Evolutionary conservation across 2,329 filamentous ascomycete species (phyloP).

Genomic region (Sporothrix inflata): DNA sequence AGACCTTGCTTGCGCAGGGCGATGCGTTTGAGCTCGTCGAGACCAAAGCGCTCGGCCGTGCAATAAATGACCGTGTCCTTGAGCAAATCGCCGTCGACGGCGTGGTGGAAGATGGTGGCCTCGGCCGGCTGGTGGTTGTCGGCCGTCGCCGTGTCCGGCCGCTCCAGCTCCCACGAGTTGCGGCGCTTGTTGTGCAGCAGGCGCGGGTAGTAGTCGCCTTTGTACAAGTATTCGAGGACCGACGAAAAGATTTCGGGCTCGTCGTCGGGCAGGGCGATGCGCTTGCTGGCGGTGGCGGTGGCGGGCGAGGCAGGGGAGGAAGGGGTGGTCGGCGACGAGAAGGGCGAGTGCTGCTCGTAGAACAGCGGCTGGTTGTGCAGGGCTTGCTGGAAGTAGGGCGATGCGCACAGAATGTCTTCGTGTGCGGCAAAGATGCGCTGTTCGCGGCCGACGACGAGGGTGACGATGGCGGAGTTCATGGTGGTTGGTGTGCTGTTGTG

Average conservation of each 20-base stretch:
- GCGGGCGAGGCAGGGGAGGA: slow-evolving; percentile 37
- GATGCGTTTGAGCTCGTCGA: slow-evolving; percentile 83
- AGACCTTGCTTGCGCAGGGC: slow-evolving; percentile 87
- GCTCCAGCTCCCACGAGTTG: slow-evolving; percentile 82
- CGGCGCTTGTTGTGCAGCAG: slow-evolving; percentile 80
- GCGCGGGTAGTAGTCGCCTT: slow-evolving; percentile 88
- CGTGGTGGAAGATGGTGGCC: slow-evolving; percentile 70
- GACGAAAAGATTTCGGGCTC: slow-evolving; percentile 90
- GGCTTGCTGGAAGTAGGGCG: slow-evolving; percentile 74
- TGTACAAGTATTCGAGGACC: slow-evolving; percentile 89
- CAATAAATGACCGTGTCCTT: slow-evolving; percentile 94
- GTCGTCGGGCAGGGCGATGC: slow-evolving; percentile 80
- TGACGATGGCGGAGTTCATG: slow-evolving; percentile 71
- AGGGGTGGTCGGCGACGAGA: slow-evolving; percentile 9
- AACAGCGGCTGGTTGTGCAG: slow-evolving; percentile 64
- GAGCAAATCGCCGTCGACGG: slow-evolving; percentile 68
- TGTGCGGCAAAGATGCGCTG: slow-evolving; percentile 90
- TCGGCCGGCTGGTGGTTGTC: slow-evolving; percentile 50
- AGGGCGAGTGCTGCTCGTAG: slow-evolving; percentile 27
- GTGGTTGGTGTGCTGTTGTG: slow-evolving; percentile 42
- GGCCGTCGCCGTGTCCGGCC: slow-evolving; percentile 50
- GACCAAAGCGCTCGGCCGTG: slow-evolving; percentile 78
- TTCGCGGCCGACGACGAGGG: slow-evolving; percentile 77
- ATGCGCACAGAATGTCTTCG: slow-evolving; percentile 78
- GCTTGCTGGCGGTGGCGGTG: slow-evolving; percentile 51